phyloP scores from a whole-genome alignment of 306 rosid species.

The Mimosa pudica region DNA sequence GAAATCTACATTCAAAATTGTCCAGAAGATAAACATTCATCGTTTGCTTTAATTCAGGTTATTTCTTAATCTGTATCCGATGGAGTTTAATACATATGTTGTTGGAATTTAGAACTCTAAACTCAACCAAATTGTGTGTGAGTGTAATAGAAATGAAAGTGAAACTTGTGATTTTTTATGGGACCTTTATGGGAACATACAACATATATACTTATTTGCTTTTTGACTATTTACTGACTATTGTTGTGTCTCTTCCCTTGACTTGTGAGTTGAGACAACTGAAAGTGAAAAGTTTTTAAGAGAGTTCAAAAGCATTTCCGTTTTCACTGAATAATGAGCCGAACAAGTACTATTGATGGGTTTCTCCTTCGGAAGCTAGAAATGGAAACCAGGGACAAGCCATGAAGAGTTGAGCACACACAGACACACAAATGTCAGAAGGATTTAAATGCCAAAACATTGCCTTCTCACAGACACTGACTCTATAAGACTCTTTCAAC shows the following conservation, averaged over 20 bases:
- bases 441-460: slow-evolving; percentile 27
- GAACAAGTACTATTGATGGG: background rate
- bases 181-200: background rate
- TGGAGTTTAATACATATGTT: background rate
- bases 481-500: background rate
- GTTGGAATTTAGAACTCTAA: background rate
- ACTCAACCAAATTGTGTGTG: background rate
- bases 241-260: background rate
- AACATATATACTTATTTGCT: background rate
- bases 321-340: slow-evolving; percentile 34
- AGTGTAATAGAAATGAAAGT: background rate
- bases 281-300: background rate
- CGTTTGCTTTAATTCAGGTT: no score
- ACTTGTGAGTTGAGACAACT: background rate
- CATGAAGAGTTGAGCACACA: background rate
- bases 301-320: slow-evolving; percentile 19
- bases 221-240: background rate
- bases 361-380: background rate
- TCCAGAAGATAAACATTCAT: background rate
- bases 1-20: background rate
- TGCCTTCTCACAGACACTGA: background rate
- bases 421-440: slow-evolving; percentile 12
- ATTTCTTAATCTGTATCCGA: background rate
- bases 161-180: background rate
- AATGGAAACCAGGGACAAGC: slow-evolving; percentile 5